A percentile compares a stretch with the other conserved stretches of the same genome.
Evolutionary conservation across 225 moss, liverwort and hornwort genomes (phyloP).

Genomic region (Ulota crispa): DNA sequence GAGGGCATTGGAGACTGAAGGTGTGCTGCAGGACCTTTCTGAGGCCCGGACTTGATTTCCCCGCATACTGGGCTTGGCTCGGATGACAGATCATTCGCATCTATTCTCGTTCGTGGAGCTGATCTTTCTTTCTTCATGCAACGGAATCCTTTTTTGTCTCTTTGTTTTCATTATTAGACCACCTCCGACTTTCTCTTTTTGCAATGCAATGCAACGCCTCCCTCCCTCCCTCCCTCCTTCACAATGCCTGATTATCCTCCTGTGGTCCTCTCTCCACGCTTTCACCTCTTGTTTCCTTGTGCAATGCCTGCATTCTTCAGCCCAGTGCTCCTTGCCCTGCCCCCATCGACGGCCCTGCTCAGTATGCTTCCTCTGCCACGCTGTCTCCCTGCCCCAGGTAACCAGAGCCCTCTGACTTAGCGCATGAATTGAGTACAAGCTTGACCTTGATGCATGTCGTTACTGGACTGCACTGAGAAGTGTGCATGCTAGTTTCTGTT

Average conservation of each 20-base stretch:
- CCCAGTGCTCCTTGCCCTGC: neutral
- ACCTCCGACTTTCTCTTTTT: neutral
- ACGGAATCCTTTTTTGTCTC: neutral
- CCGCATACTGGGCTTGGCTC: neutral
- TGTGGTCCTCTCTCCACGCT: slow-evolving; percentile 6
- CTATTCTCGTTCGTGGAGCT: neutral
- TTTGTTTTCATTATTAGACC: neutral
- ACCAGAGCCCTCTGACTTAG: neutral
- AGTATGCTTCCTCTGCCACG: slow-evolving; percentile 12
- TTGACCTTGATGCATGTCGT: neutral
- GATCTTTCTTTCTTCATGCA: slow-evolving; percentile 1
- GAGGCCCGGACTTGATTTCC: slow-evolving; percentile 28
- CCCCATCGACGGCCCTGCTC: neutral
- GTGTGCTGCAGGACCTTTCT: slow-evolving; percentile 41
- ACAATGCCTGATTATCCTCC: neutral
- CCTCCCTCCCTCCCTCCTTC: neutral
- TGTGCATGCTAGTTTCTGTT: neutral
- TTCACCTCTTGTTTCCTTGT: slow-evolving; percentile 10
- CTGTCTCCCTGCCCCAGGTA: slow-evolving; percentile 12
- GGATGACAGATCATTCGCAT: neutral
- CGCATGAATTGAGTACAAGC: neutral
- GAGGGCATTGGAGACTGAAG: slow-evolving; percentile 31
- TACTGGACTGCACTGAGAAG: neutral
- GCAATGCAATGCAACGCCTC: neutral
- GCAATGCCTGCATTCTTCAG: slow-evolving; percentile 1